These are phyloP conservation scores for Paulownia fortunei DNA, from an alignment of 257 asterid genomes.

Conservation along the genomic window DNA sequence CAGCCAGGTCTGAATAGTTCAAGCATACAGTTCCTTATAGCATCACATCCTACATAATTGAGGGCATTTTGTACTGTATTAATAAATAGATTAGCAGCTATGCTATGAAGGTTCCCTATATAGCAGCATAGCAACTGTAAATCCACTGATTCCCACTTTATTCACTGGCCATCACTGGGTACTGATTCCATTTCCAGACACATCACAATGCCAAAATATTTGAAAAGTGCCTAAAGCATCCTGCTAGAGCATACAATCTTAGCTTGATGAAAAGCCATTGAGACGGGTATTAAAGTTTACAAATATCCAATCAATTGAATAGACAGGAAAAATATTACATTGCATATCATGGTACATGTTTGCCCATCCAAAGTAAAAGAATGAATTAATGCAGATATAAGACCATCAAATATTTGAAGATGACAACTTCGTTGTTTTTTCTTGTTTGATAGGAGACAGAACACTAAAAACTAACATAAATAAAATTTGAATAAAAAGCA, in stretches of 20 bases:
- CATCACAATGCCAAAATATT: neutral
- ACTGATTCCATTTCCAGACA: slow-evolving; percentile 13
- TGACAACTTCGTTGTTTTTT: neutral
- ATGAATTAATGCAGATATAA: neutral
- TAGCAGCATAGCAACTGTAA: neutral
- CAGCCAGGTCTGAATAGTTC: slow-evolving; percentile 1
- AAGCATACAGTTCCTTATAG: slow-evolving; percentile 3
- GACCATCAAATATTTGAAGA: slow-evolving; percentile 4
- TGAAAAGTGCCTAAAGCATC: neutral
- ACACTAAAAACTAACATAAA: slow-evolving; percentile 1
- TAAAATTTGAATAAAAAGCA: neutral
- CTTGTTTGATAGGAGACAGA: slow-evolving; percentile 4
- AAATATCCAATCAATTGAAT: neutral
- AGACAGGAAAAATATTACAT: neutral
- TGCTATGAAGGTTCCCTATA: too few relatives aligned
- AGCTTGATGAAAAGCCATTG: slow-evolving; percentile 1
- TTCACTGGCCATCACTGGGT: neutral
- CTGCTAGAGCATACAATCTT: neutral
- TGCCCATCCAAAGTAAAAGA: slow-evolving; percentile 13
- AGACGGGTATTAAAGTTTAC: neutral
- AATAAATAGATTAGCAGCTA: neutral
- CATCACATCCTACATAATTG: neutral
- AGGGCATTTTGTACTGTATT: neutral
- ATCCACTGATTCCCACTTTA: slow-evolving; percentile 1
- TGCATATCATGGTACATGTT: slow-evolving; percentile 8